These are phyloP conservation scores for Aspergillus novoparasiticus DNA, from an alignment of 2,329 filamentous ascomycete genomes.

Conservation along the genomic window DNA sequence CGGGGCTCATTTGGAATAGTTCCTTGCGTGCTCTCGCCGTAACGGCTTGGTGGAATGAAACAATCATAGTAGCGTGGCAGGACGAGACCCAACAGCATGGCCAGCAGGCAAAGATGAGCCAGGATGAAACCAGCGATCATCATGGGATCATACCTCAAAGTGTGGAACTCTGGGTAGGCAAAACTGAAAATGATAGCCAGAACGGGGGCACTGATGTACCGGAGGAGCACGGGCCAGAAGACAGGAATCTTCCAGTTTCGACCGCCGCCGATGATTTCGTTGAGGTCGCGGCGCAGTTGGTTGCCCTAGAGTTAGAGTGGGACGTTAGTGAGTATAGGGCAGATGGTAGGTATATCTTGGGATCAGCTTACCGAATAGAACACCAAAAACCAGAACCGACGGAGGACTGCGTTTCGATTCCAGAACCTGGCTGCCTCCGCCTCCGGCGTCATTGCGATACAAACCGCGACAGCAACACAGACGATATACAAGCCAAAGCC, in stretches of 20 bases:
- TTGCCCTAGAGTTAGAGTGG: constrained; percentile 47
- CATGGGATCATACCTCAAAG: constrained; percentile 53
- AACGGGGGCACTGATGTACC: constrained; percentile 54
- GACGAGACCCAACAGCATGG: constrained; percentile 53
- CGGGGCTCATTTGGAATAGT: constrained; percentile 1
- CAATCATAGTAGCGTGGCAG: constrained; percentile 58
- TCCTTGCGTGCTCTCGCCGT: constrained; percentile 44
- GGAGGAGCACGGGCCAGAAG: constrained; percentile 55
- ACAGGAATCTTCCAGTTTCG: constrained; percentile 60
- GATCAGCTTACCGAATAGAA: constrained; percentile 59
- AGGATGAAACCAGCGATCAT: constrained; percentile 55
- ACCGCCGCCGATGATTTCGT: constrained; percentile 55
- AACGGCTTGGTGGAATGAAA: constrained; percentile 53
- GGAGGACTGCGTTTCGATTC: constrained; percentile 38
- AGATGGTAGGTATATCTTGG: not conserved
- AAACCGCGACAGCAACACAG: constrained; percentile 34
- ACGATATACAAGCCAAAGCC: constrained; percentile 57
- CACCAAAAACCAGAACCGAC: constrained; percentile 56
- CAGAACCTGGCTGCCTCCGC: constrained; percentile 47
- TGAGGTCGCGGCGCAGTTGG: constrained; percentile 59
- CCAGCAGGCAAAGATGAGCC: constrained; percentile 50
- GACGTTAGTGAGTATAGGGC: constrained; percentile 2
- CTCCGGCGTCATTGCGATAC: constrained; percentile 43
- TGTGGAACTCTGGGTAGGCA: constrained; percentile 54
- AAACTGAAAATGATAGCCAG: constrained; percentile 57